Conservation (phyloP, 176 grass and related monocot species). For the Triticum aestivum region DNA sequence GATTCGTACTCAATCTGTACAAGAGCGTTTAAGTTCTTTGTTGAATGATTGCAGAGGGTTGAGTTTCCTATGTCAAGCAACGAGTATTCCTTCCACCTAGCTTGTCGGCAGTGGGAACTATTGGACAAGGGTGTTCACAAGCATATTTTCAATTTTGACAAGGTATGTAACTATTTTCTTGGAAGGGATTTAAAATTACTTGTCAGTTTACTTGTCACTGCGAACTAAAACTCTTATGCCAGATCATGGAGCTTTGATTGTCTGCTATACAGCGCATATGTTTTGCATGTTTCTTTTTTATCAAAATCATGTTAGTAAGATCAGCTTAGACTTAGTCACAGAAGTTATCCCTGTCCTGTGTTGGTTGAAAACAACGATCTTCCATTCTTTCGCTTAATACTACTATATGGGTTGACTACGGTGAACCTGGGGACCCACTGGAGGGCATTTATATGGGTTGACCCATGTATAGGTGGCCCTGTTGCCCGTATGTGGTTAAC, state of each 20-base stretch:
- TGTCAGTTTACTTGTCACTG: neutral
- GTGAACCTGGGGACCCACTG: neutral
- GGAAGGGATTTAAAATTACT: neutral
- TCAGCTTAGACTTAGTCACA: neutral
- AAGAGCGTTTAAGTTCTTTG: neutral
- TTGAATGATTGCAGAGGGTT: conserved; percentile 60
- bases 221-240: neutral
- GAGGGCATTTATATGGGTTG: neutral
- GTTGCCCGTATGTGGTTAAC: neutral
- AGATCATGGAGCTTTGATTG: neutral
- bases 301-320: neutral
- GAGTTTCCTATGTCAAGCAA: conserved; percentile 97
- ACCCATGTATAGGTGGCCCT: neutral
- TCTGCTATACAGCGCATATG: neutral
- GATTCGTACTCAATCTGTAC: conserved; percentile 10
- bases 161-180: conserved; percentile 39
- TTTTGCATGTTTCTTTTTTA: neutral
- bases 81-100: conserved; percentile 68
- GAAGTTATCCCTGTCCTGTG: neutral
- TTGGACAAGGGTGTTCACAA: conserved; percentile 67
- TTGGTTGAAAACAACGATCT: neutral
- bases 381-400: neutral
- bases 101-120: conserved; percentile 82
- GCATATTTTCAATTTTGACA: conserved; percentile 78
- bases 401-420: neutral